Base-by-base conservation (phyloP, 176 grass and related monocot species). In the Miscanthus lutarioriparius region DNA sequence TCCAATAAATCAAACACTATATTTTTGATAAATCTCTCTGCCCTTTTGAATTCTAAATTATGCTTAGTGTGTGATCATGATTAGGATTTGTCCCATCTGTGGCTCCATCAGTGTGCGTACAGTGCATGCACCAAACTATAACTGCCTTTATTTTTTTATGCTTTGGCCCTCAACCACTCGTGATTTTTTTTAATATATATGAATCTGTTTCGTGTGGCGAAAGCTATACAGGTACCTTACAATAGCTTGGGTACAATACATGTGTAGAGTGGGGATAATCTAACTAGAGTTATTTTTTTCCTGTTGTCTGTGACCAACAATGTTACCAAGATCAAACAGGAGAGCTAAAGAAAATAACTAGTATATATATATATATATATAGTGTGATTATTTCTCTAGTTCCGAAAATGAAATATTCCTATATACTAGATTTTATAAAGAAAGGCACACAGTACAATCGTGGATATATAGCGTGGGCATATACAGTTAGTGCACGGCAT, bases 11-110 rank as follows among this genome's bases (percentile, higher is more conserved):
- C 20, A 58, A 58, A 58, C 20, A 22, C 20, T 58, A 58, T 58
- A 58, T 10, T 76, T 56, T 40, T 19, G 45, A 82, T 49, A 82
- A 62, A 86, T 68, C 2, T 30, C 2, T 14, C 67, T 35, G 15
- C 53, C 75, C 38, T 48, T 58, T 67, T 30, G 8, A 30, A 53
- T 64, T 82, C 14, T 69, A 80, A 47, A 67, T 26, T 33, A 80
- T 27, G 43, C 15, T 82, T 78, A 48, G 83, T 36, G 78, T 82
- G 64, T 72, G 58, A 58, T 83, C 44, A 86, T 86, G 45, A 86
- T 77, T 90, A 74, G 80, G 33, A 28, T 64, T 83, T 86, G 88
- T 86, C 56, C 36, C 72, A 66, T 90, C 36, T 82, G 43, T 61
- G 10, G 20, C 25, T 81, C 27, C 37, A 76, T 37, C 70, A 76